Percentiles rank a stretch among this genome's conserved stretches.
Evolutionary conservation across 2,329 filamentous ascomycete genomes (phyloP).

Genomic region (Verruconis gallopava): DNA sequence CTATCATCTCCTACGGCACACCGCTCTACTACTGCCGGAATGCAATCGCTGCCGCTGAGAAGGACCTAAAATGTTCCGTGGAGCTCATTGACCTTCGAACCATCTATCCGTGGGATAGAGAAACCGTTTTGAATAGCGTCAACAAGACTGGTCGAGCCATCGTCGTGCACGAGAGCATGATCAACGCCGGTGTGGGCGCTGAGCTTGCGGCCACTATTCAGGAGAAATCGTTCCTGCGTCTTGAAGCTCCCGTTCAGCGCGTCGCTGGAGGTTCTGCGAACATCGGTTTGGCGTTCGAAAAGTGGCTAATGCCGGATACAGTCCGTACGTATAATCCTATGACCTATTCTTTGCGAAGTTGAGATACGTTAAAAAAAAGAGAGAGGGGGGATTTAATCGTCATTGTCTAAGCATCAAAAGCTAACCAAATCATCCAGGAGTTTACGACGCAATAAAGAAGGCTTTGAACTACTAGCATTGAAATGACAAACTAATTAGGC

Average conservation of each 20-base stretch:
- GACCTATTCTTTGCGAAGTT: not conserved
- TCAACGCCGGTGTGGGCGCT: constrained; percentile 78
- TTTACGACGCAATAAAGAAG: constrained; percentile 38
- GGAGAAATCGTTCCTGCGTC: constrained; percentile 67
- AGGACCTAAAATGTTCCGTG: constrained; percentile 59
- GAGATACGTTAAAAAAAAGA: not conserved
- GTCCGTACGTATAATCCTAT: constrained; percentile 51
- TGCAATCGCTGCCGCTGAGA: constrained; percentile 59
- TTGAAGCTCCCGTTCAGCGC: constrained; percentile 75
- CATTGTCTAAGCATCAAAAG: not conserved
- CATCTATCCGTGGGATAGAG: constrained; percentile 82
- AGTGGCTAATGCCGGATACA: constrained; percentile 64
- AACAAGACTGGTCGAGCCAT: constrained; percentile 76
- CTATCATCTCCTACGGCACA: constrained; percentile 78
- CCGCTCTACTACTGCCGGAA: constrained; percentile 72
- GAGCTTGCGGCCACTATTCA: constrained; percentile 84
- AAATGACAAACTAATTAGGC: too few species aligned
- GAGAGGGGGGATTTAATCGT: not conserved
- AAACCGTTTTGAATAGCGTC: constrained; percentile 68
- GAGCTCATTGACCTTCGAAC: constrained; percentile 84
- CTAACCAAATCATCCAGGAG: constrained; percentile 17
- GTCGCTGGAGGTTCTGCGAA: constrained; percentile 88
- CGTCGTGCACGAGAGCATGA: constrained; percentile 85
- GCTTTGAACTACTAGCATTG: constrained; percentile 29
- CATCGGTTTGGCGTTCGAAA: constrained; percentile 63